Conservation (phyloP, 2,329 filamentous ascomycete genomes). For the Cordyceps cateniannulata region DNA sequence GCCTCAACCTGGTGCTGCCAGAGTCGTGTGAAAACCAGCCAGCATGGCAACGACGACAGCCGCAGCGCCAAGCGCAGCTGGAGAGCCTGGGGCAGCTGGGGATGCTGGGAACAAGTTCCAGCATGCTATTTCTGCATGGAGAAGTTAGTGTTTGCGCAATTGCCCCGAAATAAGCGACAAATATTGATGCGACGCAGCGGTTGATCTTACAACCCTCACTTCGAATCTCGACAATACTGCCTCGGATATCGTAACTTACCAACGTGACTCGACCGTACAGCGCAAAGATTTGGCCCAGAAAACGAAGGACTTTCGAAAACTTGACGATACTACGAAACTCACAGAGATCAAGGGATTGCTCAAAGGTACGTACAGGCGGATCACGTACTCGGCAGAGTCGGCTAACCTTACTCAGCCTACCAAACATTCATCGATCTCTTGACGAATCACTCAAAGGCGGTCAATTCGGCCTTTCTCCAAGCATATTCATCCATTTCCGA, state of each 20-base stretch:
- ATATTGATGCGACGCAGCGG: slow-evolving; percentile 47
- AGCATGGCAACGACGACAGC: slow-evolving; percentile 22
- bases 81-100: slow-evolving; percentile 22
- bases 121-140: slow-evolving; percentile 90
- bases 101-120: slow-evolving; percentile 89
- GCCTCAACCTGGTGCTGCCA: not conserved
- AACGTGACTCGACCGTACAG: slow-evolving; percentile 91
- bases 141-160: slow-evolving; percentile 52
- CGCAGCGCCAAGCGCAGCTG: slow-evolving; percentile 21
- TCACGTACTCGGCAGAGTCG: slow-evolving; percentile 7
- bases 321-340: slow-evolving; percentile 83
- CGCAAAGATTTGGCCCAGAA: slow-evolving; percentile 97
- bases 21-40: not conserved
- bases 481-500: slow-evolving; percentile 91
- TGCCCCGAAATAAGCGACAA: not conserved
- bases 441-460: slow-evolving; percentile 90
- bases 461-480: slow-evolving; percentile 88
- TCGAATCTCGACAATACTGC: slow-evolving; percentile 85
- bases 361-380: slow-evolving; percentile 53
- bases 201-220: slow-evolving; percentile 79
- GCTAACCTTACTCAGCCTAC: slow-evolving; percentile 57
- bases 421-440: slow-evolving; percentile 95
- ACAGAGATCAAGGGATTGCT: slow-evolving; percentile 82
- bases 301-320: slow-evolving; percentile 94
- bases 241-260: slow-evolving; percentile 89